Percentiles rank a stretch among this genome's conserved stretches.
These are phyloP conservation scores for Cutaneotrichosporon dermatis DNA, from an alignment of 1,284 basidiomycete species.

Conservation along the genomic window DNA sequence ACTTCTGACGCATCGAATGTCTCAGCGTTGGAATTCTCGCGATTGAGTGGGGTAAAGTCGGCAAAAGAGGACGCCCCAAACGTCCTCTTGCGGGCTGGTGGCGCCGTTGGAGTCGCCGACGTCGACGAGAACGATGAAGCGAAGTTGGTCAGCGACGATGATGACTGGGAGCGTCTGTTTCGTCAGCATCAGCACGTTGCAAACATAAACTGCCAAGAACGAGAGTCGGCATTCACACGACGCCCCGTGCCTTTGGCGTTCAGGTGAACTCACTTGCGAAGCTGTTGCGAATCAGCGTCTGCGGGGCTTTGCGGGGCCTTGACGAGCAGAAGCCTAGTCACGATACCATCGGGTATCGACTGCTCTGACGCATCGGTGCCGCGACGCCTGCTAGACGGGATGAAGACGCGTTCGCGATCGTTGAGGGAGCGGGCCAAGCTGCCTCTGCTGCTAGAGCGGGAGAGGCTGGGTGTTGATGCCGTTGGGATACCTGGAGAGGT, in stretches of 20 bases:
- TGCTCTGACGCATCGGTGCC: not conserved
- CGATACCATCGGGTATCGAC: constrained; percentile 5
- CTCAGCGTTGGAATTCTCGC: not conserved
- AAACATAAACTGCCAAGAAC: too few relatives aligned
- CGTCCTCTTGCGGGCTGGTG: not conserved
- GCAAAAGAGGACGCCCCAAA: not conserved
- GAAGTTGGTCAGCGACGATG: constrained; percentile 19
- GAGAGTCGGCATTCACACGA: too few relatives aligned
- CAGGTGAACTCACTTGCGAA: not conserved
- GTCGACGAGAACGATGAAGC: constrained; percentile 27
- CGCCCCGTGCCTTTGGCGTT: too few relatives aligned
- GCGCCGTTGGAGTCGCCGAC: constrained; percentile 8
- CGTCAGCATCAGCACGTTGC: constrained; percentile 4
- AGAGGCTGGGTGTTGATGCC: not conserved
- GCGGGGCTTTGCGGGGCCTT: constrained; percentile 32
- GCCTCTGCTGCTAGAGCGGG: not conserved
- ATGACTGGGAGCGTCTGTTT: constrained; percentile 34
- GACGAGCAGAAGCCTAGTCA: constrained; percentile 42
- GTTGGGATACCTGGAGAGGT: not conserved
- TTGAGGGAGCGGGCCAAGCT: constrained; percentile 12
- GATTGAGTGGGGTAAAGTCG: not conserved
- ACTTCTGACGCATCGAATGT: too few relatives aligned
- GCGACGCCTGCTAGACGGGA: not conserved
- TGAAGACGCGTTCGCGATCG: constrained; percentile 12
- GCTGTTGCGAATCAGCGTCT: constrained; percentile 9